Conservation (phyloP, 2,329 filamentous ascomycete genomes). For the Xylariaceae sp. region DNA sequence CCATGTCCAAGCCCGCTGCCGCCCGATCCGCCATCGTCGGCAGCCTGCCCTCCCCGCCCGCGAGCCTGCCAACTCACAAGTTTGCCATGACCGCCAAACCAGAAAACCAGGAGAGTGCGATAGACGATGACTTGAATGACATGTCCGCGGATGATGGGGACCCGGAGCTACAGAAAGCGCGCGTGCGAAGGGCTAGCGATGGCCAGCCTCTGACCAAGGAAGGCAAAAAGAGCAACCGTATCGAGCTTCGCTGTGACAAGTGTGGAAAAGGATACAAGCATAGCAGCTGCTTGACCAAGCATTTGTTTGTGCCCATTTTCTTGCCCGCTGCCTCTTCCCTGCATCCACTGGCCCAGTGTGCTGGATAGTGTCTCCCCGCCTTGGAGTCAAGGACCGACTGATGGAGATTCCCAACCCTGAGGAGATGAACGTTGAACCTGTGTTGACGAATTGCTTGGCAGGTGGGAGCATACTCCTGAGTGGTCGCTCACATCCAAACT, state of each 20-base stretch:
- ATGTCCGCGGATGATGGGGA: constrained; percentile 59
- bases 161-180: constrained; percentile 51
- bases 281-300: constrained; percentile 99
- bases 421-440: constrained; percentile 35
- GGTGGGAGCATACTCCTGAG: constrained; percentile 99
- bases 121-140: constrained; percentile 69
- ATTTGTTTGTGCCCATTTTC: constrained; percentile 88
- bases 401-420: constrained; percentile 32
- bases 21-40: constrained; percentile 55
- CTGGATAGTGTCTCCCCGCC: constrained; percentile 31
- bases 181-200: constrained; percentile 73
- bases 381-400: constrained; percentile 36
- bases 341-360: constrained; percentile 31
- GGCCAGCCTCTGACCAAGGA: constrained; percentile 81
- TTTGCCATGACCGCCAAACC: constrained; percentile 53
- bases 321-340: constrained; percentile 46
- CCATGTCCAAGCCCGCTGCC: constrained; percentile 66
- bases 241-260: constrained; percentile 93
- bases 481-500: constrained; percentile 97
- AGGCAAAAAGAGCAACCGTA: constrained; percentile 76
- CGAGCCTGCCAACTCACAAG: constrained; percentile 66
- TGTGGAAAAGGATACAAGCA: constrained; percentile 99
- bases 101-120: constrained; percentile 61
- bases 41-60: constrained; percentile 66
- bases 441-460: constrained; percentile 54